Percentiles rank a stretch among this genome's conserved stretches.
These are phyloP conservation scores for Ophiosphaerella narmari DNA, from an alignment of 2,329 filamentous ascomycete genomes.

Conservation along the genomic window DNA sequence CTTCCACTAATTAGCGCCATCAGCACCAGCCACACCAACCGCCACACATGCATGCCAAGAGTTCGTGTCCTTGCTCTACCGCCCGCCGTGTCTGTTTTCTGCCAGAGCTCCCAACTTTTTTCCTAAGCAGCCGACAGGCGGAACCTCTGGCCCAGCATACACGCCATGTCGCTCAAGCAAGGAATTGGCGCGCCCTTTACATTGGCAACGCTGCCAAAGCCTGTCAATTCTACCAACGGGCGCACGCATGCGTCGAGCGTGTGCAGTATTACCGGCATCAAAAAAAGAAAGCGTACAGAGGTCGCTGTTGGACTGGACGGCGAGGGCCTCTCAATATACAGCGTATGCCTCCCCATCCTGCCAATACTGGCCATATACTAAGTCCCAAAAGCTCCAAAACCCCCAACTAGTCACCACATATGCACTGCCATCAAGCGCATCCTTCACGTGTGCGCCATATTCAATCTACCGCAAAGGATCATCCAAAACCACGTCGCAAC, in stretches of 20 bases:
- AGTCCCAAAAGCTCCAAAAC: slow-evolving; percentile 58
- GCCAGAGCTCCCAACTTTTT: slow-evolving; percentile 31
- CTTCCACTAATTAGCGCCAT: background rate
- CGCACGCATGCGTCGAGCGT: slow-evolving; percentile 53
- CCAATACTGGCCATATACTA: slow-evolving; percentile 14
- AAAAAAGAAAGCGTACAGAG: slow-evolving; percentile 67
- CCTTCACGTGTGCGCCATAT: slow-evolving; percentile 61
- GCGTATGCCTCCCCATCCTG: slow-evolving; percentile 49
- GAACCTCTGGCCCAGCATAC: slow-evolving; percentile 21
- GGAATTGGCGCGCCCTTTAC: slow-evolving; percentile 47
- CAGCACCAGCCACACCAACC: slow-evolving; percentile 1
- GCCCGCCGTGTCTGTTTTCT: slow-evolving; percentile 16
- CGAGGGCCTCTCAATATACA: slow-evolving; percentile 66
- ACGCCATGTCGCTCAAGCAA: slow-evolving; percentile 42
- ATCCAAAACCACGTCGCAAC: slow-evolving; percentile 50
- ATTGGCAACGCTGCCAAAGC: slow-evolving; percentile 51
- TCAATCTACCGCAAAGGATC: slow-evolving; percentile 60
- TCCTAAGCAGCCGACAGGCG: slow-evolving; percentile 13
- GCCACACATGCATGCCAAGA: slow-evolving; percentile 17
- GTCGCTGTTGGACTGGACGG: slow-evolving; percentile 64
- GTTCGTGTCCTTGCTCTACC: slow-evolving; percentile 10
- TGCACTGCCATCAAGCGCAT: slow-evolving; percentile 63
- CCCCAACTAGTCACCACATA: slow-evolving; percentile 65
- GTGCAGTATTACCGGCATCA: slow-evolving; percentile 58
- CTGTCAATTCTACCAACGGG: slow-evolving; percentile 47